Evolutionary conservation across 352 stramenopile species (phyloP).

Genomic region (Halophytophthora polymorphica): DNA sequence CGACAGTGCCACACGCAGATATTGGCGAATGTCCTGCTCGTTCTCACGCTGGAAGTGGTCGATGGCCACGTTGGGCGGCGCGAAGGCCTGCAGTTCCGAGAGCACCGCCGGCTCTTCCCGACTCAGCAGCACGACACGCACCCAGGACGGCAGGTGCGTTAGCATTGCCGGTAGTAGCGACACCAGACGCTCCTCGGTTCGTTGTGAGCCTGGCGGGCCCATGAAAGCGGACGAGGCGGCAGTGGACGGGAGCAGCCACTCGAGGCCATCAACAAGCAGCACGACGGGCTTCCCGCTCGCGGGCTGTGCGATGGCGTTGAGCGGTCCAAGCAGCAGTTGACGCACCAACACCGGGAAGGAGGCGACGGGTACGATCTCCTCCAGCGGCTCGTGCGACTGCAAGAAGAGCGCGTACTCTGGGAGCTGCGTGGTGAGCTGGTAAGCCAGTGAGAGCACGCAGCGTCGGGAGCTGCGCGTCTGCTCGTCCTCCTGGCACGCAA

Average conservation of each 20-base stretch:
- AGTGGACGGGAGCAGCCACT: conserved; percentile 35
- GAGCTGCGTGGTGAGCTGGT: conserved; percentile 74
- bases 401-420: conserved; percentile 64
- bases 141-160: conserved; percentile 56
- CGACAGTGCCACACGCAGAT: conserved; percentile 16
- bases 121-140: conserved; percentile 61
- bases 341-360: conserved; percentile 50
- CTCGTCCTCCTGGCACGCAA: conserved; percentile 68
- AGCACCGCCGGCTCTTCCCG: conserved; percentile 58
- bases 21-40: conserved; percentile 41
- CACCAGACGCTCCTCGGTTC: conserved; percentile 56
- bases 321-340: conserved; percentile 52
- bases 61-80: conserved; percentile 35
- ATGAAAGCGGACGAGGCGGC: conserved; percentile 11
- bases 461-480: conserved; percentile 66
- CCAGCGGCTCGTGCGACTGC: conserved; percentile 62
- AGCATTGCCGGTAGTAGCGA: conserved; percentile 49
- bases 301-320: conserved; percentile 59
- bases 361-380: conserved; percentile 75
- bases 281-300: conserved; percentile 53
- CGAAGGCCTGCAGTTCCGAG: conserved; percentile 55
- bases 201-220: conserved; percentile 12
- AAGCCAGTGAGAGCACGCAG: conserved; percentile 66
- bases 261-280: conserved; percentile 63
- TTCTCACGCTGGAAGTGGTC: conserved; percentile 48